Percentiles rank a stretch among this genome's conserved stretches.
These are phyloP conservation scores for Cutaneotrichosporon mucoides DNA, from an alignment of 1,284 basidiomycete species.

Conservation along the genomic window DNA sequence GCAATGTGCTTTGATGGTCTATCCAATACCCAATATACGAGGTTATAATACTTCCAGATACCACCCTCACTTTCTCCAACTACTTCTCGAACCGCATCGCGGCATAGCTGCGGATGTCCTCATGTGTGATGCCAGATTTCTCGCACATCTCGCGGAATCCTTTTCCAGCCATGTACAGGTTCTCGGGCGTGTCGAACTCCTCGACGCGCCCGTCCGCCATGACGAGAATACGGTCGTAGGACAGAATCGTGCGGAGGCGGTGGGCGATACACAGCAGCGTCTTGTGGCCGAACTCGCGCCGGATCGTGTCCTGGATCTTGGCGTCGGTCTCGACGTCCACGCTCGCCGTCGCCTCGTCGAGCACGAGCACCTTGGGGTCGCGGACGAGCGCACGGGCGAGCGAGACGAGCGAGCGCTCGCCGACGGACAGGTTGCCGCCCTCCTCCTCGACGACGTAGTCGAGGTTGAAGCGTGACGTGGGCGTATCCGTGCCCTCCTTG, in stretches of 20 bases:
- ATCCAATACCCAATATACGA: not conserved
- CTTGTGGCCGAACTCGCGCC: constrained; percentile 60
- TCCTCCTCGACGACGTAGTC: constrained; percentile 80
- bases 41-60: not conserved
- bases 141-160: constrained; percentile 70
- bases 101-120: constrained; percentile 54
- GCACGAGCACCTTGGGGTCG: constrained; percentile 55
- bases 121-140: constrained; percentile 63
- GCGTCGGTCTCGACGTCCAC: constrained; percentile 65
- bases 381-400: constrained; percentile 65
- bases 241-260: constrained; percentile 71
- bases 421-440: constrained; percentile 69
- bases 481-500: constrained; percentile 24
- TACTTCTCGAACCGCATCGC: constrained; percentile 1
- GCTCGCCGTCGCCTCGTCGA: constrained; percentile 56
- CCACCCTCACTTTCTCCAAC: too few relatives aligned
- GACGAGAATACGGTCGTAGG: constrained; percentile 68
- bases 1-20: not conserved
- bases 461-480: constrained; percentile 61
- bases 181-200: constrained; percentile 73
- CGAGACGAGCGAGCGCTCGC: constrained; percentile 63
- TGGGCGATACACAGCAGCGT: constrained; percentile 65
- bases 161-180: constrained; percentile 63
- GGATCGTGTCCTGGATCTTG: constrained; percentile 67
- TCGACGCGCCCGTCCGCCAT: constrained; percentile 66